Base-by-base conservation (phyloP, 257 asterid species). In the Nicotiana knightiana region DNA sequence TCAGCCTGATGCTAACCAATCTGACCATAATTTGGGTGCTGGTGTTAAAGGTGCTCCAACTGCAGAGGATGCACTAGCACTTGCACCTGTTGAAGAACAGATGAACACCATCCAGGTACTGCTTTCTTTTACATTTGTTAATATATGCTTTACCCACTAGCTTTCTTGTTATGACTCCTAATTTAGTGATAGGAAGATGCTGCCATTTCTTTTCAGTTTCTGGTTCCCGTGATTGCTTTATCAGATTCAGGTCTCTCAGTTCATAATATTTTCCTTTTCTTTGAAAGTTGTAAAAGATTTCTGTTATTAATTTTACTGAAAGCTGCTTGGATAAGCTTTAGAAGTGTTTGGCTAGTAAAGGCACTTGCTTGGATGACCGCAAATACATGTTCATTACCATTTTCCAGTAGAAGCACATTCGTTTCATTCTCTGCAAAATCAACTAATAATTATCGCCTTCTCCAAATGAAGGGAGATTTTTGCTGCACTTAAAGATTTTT, bases 81-180 rank as follows among this genome's bases (percentile, higher is more conserved):
- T 94, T 88, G 94, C 94, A 82, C 90, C 94, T 81, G 90, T 90
- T 83, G 96, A 88, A 85, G 95, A 89, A 65, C 97, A 90, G 91
- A 64, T 84, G 39, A 89, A 86, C 83, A 83, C 90, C 67, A 89
- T 93, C 83, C 97, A 94, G 97, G 98, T 92, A 86, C 77, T 61
- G 32, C 68, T 80, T 73, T 71, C 39, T 71, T 73, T 48, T 6
- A 75, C 28, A 46, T 4, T 51, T 75, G 63, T 75, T 26, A 51
- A 75, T 75, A 51, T 75, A 28, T 75, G 63, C 63, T 51, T 28
- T 75, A 16, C 10, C 79, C 63, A 15, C 43, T 15, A 24, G 35
- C 46, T 26, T 48, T 75, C 28, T 13, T 46, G 59, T 15, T 51
- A 51, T 75, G 57, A 51, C 43, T 75, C 16, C 79, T 75, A 51